Percentiles rank a stretch among this genome's conserved stretches.
Evolutionary conservation across 2,329 filamentous ascomycete species (phyloP).

Genomic region (Stagonosporopsis vannaccii): DNA sequence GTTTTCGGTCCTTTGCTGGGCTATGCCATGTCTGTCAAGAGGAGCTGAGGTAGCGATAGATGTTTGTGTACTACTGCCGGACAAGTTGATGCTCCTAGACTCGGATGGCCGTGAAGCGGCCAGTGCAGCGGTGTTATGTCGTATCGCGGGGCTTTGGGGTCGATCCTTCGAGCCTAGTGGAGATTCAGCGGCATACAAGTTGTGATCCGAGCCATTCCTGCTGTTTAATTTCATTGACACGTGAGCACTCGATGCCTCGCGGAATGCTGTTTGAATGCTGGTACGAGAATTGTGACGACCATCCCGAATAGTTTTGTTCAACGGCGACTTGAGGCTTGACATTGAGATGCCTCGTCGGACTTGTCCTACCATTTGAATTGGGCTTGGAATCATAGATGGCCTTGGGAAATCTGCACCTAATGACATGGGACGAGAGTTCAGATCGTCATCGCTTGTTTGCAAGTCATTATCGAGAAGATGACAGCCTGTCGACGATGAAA

Average conservation of each 20-base stretch:
- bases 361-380: slow-evolving; percentile 46
- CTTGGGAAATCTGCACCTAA: slow-evolving; percentile 22
- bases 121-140: slow-evolving; percentile 31
- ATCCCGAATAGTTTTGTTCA: slow-evolving; percentile 25
- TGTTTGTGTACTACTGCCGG: slow-evolving; percentile 9
- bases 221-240: slow-evolving; percentile 20
- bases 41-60: slow-evolving; percentile 7
- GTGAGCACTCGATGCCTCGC: slow-evolving; percentile 24
- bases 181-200: slow-evolving; percentile 17
- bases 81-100: slow-evolving; percentile 12
- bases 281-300: slow-evolving; percentile 39
- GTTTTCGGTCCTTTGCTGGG: slow-evolving; percentile 8
- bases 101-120: slow-evolving; percentile 27
- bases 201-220: slow-evolving; percentile 30
- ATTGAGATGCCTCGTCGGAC: slow-evolving; percentile 49
- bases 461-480: not conserved
- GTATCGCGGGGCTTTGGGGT: slow-evolving; percentile 27
- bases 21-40: slow-evolving; percentile 4
- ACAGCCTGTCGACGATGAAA: slow-evolving; percentile 1
- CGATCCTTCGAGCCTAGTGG: slow-evolving; percentile 22
- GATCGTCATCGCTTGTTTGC: not conserved
- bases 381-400: slow-evolving; percentile 54
- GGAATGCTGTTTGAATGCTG: slow-evolving; percentile 41
- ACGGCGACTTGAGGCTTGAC: slow-evolving; percentile 48
- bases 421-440: not conserved